phyloP scores from a whole-genome alignment of 2,329 filamentous ascomycete genomes.

The Cladophialophora bantiana region DNA sequence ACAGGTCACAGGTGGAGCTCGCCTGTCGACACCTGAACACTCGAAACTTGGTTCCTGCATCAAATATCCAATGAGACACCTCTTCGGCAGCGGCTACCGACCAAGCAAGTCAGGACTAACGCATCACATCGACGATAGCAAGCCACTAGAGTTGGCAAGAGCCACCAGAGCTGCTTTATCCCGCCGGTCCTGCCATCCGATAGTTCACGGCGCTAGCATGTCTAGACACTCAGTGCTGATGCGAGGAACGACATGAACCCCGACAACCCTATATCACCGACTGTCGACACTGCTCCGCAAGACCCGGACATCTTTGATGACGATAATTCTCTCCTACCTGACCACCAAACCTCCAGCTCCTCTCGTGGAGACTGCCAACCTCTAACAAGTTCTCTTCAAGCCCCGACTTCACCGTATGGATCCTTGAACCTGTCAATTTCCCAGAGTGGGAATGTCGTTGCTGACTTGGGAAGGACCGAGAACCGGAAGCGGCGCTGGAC shows the following conservation, averaged over 20 bases:
- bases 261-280: constrained; percentile 3
- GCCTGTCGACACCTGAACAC: background rate
- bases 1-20: background rate
- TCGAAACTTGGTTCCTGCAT: constrained; percentile 16
- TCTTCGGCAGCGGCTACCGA: background rate
- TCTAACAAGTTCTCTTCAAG: background rate
- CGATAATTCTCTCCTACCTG: background rate
- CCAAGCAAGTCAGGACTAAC: background rate
- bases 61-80: constrained; percentile 1
- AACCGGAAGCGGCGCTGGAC: background rate
- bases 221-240: background rate
- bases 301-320: constrained; percentile 16
- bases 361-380: background rate
- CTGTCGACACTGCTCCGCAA: constrained; percentile 13
- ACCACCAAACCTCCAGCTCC: background rate
- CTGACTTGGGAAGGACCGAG: constrained; percentile 1
- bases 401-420: background rate
- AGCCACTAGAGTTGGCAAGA: background rate
- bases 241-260: background rate
- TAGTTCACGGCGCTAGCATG: background rate
- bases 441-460: background rate
- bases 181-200: background rate
- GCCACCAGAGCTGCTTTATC: background rate
- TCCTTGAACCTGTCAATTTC: background rate
- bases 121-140: constrained; percentile 4